These are phyloP conservation scores for Irpex rosettiformis DNA, from an alignment of 1,284 basidiomycete genomes.

Conservation along the genomic window DNA sequence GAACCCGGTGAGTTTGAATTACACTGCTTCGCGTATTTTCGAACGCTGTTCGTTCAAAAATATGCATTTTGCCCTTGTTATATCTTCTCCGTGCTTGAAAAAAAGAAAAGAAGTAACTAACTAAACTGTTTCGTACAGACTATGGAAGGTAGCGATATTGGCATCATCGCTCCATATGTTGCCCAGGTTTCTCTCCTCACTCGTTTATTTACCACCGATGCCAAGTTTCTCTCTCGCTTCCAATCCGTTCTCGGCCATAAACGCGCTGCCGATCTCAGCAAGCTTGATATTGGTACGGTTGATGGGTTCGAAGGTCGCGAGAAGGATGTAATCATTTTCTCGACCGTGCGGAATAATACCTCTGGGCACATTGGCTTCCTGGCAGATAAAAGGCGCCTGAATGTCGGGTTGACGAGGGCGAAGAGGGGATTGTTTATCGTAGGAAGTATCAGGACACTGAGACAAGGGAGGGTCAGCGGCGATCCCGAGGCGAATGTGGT, in stretches of 20 bases:
- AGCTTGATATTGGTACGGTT: constrained; percentile 84
- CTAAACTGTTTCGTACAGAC: too few relatives aligned
- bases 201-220: constrained; percentile 57
- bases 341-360: constrained; percentile 81
- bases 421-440: constrained; percentile 81
- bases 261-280: constrained; percentile 56
- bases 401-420: constrained; percentile 86
- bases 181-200: constrained; percentile 75
- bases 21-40: too few relatives aligned
- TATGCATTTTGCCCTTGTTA: too few relatives aligned
- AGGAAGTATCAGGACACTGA: constrained; percentile 72
- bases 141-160: constrained; percentile 71
- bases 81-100: too few relatives aligned
- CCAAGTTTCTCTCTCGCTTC: constrained; percentile 50
- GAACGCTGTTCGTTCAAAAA: too few relatives aligned
- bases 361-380: constrained; percentile 82
- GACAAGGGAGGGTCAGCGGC: constrained; percentile 37
- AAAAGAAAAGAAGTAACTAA: too few relatives aligned
- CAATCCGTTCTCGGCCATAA: constrained; percentile 54
- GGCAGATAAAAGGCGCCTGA: constrained; percentile 82
- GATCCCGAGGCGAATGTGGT: constrained; percentile 16
- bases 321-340: constrained; percentile 90
- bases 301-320: constrained; percentile 94
- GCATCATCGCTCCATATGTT: constrained; percentile 84
- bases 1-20: constrained; percentile 57